Evolutionary conservation across 768 basidiomycete genomes (phyloP), one percentile per base, ranked within the genome.

Genomic region (Phaeotremella skinneri): DNA sequence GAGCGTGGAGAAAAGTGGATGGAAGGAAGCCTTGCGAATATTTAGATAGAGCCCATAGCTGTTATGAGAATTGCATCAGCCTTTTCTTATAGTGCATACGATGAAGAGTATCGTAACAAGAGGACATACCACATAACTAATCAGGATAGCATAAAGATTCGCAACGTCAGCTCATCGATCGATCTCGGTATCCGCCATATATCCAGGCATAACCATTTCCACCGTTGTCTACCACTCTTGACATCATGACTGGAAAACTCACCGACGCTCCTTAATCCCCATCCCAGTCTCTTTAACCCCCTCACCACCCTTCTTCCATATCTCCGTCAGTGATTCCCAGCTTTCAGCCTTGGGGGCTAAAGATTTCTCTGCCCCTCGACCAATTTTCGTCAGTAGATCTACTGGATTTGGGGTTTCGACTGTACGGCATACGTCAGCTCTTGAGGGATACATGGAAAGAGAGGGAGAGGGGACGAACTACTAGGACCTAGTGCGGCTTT

Each of bases 1-100:
- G 66, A 23, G 62, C 49, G 43, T 55, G 47, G 25, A 69, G 41
- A 53, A 73, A 70, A 4, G 45, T 20, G 13, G 59, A 62, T 16
- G 67, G 66, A 5, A 39, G 14, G 25, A 47, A 45, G 6, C 68
- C 68, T 51, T 69, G 66, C 5, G 71, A 68, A 50, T 68, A 73
- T 32, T 56, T 49, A 13, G 70, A 63, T 30, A 72, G 58, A 29
- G 70, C 70, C 70, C 70, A 72, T 4, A 72, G 66, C 59, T 69
- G 31, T n/a, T n/a, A n/a, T n/a, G n/a, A n/a, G n/a, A n/a, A n/a
- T n/a, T n/a, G n/a, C n/a, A n/a, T n/a, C n/a, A n/a, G n/a, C n/a
- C n/a, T n/a, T n/a, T n/a, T n/a, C n/a, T n/a, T n/a, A n/a, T n/a
- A n/a, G n/a, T n/a, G n/a, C n/a, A n/a, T 26, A 23, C 26, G 31